A percentile compares a stretch with the other conserved stretches of the same genome.
Conservation (phyloP, 345 rosid species). For the Angophora floribunda region DNA sequence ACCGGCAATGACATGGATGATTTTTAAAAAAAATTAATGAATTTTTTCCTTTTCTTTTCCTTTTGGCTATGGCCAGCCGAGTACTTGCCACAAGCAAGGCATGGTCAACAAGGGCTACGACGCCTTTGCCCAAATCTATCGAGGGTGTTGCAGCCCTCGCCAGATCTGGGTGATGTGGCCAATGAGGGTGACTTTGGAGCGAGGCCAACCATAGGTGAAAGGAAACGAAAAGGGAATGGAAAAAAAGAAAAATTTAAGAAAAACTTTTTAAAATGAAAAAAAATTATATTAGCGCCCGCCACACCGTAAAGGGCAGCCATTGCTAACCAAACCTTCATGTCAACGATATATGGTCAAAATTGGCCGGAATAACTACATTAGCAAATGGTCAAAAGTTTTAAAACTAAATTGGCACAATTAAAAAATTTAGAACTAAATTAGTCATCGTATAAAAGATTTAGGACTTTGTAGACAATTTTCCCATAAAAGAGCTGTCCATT, state of each 20-base stretch:
- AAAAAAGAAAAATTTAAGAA: background rate
- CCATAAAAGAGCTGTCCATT: background rate
- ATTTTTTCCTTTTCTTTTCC: background rate
- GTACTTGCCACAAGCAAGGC: fast-evolving
- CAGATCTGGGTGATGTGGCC: background rate
- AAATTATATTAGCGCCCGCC: background rate
- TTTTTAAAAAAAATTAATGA: background rate
- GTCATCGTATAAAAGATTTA: fast-evolving
- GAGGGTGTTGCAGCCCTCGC: background rate
- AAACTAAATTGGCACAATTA: too few relatives aligned
- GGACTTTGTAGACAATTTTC: background rate
- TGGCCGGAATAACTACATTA: background rate
- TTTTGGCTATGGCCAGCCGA: fast-evolving
- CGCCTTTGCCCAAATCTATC: background rate
- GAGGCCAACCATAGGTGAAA: background rate
- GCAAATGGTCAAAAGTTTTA: background rate
- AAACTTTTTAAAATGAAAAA: too few relatives aligned
- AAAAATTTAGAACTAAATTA: fast-evolving
- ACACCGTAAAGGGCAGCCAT: fast-evolving
- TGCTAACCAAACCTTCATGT: fast-evolving
- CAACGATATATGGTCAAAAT: background rate
- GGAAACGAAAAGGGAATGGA: background rate
- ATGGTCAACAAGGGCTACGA: background rate
- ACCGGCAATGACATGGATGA: fast-evolving
- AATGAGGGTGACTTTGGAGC: background rate